phyloP scores from a whole-genome alignment of 2,329 filamentous ascomycete genomes.

The Thermoascus crustaceus region DNA sequence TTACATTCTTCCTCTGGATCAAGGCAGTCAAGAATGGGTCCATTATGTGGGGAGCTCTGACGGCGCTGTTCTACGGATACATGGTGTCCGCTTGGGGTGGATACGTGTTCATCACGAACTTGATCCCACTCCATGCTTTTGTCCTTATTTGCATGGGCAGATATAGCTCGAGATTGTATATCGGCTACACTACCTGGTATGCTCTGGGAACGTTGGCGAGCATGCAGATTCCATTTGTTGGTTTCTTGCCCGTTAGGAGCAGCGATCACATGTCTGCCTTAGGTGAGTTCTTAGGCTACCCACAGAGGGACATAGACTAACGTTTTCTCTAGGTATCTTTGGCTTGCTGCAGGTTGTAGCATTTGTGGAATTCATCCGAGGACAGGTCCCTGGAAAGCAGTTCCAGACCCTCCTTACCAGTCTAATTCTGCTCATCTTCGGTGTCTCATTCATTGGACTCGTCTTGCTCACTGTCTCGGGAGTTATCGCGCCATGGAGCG shows the following conservation, averaged over 20 bases:
- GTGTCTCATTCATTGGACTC: conserved; percentile 65
- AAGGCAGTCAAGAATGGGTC: conserved; percentile 96
- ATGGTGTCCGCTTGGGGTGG: conserved; percentile 99
- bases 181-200: conserved; percentile 98
- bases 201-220: conserved; percentile 89
- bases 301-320: background rate
- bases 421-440: conserved; percentile 66
- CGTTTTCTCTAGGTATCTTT: conserved; percentile 65
- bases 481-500: conserved; percentile 93
- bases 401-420: conserved; percentile 83
- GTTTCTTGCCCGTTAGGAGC: conserved; percentile 90
- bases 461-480: conserved; percentile 75
- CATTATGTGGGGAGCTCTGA: conserved; percentile 90
- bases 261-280: conserved; percentile 98
- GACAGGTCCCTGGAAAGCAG: conserved; percentile 83
- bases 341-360: conserved; percentile 89
- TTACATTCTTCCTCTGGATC: conserved; percentile 98
- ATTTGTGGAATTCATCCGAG: conserved; percentile 82
- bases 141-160: conserved; percentile 94
- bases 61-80: conserved; percentile 96
- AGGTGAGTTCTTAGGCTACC: conserved; percentile 46
- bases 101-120: conserved; percentile 98
- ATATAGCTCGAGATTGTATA: conserved; percentile 88
- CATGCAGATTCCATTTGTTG: conserved; percentile 99
- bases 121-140: conserved; percentile 89